Evolutionary conservation across 345 rosid genomes (phyloP), one percentile per base, ranked within the genome.

Genomic region (Hibiscus syriacus): DNA sequence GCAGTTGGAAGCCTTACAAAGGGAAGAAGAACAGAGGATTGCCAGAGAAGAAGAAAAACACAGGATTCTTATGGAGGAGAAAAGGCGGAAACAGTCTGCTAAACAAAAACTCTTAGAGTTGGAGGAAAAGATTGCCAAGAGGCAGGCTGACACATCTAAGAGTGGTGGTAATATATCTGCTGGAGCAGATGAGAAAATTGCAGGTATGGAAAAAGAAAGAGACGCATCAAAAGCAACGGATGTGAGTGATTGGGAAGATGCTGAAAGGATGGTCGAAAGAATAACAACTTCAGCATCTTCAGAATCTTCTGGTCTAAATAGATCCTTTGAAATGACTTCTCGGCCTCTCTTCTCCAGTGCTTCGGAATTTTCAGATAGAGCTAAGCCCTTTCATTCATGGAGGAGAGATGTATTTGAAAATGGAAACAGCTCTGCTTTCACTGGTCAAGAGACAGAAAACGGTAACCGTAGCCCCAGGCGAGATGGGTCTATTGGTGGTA

Each of bases 31-130:
- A 76, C 85, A 81, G 78, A 86, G 95, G 73, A 80, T 86, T 74
- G 90, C 85, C 38, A 91, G 92, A 76, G 99, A 94, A 77, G 99
- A 94, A 80, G 99, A 91, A 84, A 94, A 82, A 70, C 82, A 46
- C 16, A 86, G 84, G 83, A 73, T 86, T 58, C 23, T 79, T 67
- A 73, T 89, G 87, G 99, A 94, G 80, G 98, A 91, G 74, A 96
- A 94, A 79, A 87, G 99, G 80, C 85, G 99, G 76, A 89, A 87
- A 73, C 95, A 87, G 64, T 95, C 95, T 77, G 98, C 99, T 19
- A 91, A 88, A 76, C 92, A 87, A 71, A 94, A 91, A 80, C 96
- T 94, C 74, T 72, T 94, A 36, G 99, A 94, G 76, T 78, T 94
- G 81, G 98, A 94, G 77, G 92, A 94, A 79, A 87, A 70, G 72